Conservation (phyloP, 2,329 filamentous ascomycete species). For the Dendryphion nanum region DNA sequence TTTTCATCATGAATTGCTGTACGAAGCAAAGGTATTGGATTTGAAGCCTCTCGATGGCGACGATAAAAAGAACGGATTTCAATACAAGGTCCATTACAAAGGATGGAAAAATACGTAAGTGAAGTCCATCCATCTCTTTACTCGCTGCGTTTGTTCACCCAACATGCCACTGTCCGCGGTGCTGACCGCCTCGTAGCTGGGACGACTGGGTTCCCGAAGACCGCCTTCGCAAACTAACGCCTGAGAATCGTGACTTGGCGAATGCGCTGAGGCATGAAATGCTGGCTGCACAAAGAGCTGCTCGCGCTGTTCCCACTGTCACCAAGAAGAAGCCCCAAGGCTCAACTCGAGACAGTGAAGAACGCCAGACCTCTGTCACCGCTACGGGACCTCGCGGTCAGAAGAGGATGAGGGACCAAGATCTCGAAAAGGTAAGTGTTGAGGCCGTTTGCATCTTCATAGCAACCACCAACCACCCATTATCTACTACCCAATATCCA, state of each 20-base stretch:
- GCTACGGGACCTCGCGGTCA: slow-evolving; percentile 61
- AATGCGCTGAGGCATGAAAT: slow-evolving; percentile 68
- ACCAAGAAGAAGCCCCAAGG: slow-evolving; percentile 58
- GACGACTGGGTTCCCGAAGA: slow-evolving; percentile 97
- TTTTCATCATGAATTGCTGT: slow-evolving; percentile 95
- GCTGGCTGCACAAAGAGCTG: slow-evolving; percentile 55
- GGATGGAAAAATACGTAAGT: slow-evolving; percentile 96
- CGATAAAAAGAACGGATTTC: slow-evolving; percentile 71
- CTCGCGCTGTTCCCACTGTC: slow-evolving; percentile 42
- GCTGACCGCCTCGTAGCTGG: slow-evolving; percentile 60
- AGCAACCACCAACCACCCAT: too few species aligned
- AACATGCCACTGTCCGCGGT: too few species aligned
- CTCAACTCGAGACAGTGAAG: slow-evolving; percentile 73
- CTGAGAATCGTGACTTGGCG: slow-evolving; percentile 91
- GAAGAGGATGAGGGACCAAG: slow-evolving; percentile 74
- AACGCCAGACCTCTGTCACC: slow-evolving; percentile 63
- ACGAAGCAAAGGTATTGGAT: slow-evolving; percentile 94
- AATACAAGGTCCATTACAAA: slow-evolving; percentile 97
- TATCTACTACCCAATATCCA: not conserved
- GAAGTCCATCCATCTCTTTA: slow-evolving; percentile 1
- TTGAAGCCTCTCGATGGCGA: slow-evolving; percentile 60
- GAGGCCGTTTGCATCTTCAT: too few species aligned
- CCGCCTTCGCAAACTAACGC: slow-evolving; percentile 88
- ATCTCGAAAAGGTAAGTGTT: slow-evolving; percentile 72
- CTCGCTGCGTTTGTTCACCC: not conserved